Percentiles rank a stretch among this genome's conserved stretches.
These are phyloP conservation scores for Kodamaea laetipori DNA, from an alignment of 805 yeast species.

Conservation along the genomic window DNA sequence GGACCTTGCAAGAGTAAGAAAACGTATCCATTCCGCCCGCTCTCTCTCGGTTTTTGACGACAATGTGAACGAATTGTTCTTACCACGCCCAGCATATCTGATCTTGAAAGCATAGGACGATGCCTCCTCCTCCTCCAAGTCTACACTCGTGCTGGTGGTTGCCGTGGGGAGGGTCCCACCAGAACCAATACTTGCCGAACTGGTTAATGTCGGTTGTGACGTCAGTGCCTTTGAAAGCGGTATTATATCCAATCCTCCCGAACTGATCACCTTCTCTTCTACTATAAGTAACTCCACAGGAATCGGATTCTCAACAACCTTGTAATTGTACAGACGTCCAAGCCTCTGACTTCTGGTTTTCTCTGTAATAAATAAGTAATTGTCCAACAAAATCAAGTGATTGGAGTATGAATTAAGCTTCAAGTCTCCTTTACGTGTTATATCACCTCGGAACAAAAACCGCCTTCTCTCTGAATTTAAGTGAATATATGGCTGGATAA, in stretches of 20 bases:
- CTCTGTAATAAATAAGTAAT: constrained; percentile 67
- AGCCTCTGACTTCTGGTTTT: constrained; percentile 43
- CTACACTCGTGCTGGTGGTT: constrained; percentile 1
- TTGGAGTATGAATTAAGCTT: constrained; percentile 56
- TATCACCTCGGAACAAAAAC: constrained; percentile 58
- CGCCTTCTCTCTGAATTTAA: constrained; percentile 52
- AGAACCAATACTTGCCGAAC: background rate
- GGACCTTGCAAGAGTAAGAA: constrained; percentile 51
- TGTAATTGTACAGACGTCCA: constrained; percentile 14
- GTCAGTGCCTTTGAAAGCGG: background rate
- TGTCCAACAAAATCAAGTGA: constrained; percentile 66
- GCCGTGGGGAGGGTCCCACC: background rate
- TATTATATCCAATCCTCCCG: constrained; percentile 6
- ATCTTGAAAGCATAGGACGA: constrained; percentile 50
- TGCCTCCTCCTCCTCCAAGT: constrained; percentile 27
- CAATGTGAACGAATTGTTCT: constrained; percentile 55
- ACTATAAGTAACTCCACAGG: constrained; percentile 60
- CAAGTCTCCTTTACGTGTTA: constrained; percentile 63
- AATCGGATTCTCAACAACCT: constrained; percentile 57
- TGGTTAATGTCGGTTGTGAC: background rate
- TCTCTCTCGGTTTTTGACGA: constrained; percentile 50
- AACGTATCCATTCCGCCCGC: constrained; percentile 58
- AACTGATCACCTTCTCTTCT: constrained; percentile 40
- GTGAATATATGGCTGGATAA: constrained; percentile 34
- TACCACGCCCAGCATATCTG: constrained; percentile 57